Base-by-base conservation (phyloP, 176 grass and related monocot genomes). In the Pontederia crassipes region DNA sequence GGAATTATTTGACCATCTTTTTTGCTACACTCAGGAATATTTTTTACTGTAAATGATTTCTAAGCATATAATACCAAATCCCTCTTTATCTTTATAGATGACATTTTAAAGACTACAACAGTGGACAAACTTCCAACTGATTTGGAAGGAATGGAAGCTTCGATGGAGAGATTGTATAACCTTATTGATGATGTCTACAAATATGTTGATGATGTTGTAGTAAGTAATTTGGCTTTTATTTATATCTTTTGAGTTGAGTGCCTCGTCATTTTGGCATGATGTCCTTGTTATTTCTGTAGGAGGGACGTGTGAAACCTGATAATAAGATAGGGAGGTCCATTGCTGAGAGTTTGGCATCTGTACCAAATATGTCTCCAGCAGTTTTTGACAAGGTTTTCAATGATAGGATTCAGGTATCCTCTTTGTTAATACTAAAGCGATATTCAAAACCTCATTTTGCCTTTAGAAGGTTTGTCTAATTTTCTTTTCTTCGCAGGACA, bases 91-190 rank as follows among this genome's bases (percentile, higher is more conserved):
- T 15, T 71, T 15, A 20, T 71, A 95, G 90, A 79, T 82, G 93
- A 83, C 29, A 61, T 92, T 52, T 66, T 98, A 67, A 92, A 92
- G 81, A 88, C 80, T 54, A 75, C 88, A 8, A 71, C 61, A 28
- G 79, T 98, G 24, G 87, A 98, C 35, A 92, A 98, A 68, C 80
- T 92, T 65, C 93, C 88, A 1, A 92, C 85, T 74, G 93, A 98
- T 59, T 70, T 98, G 48, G 84, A 86, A 76, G 93, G 87, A 75
- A 92, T 92, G 84, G 84, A 98, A 62, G 87, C 81, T 6, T 86
- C 87, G n/a, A 86, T 92, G 88, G 79, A 79, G 56, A 92, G 81
- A 62, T 54, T 98, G 14, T 85, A 81, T 46, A 7, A 54, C 75
- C 84, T 98, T 72, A 88, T 92, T 65, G 82, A 98, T 47, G 93